phyloP scores from a whole-genome alignment of 441 rosid species.

The Croton laevigatus region DNA sequence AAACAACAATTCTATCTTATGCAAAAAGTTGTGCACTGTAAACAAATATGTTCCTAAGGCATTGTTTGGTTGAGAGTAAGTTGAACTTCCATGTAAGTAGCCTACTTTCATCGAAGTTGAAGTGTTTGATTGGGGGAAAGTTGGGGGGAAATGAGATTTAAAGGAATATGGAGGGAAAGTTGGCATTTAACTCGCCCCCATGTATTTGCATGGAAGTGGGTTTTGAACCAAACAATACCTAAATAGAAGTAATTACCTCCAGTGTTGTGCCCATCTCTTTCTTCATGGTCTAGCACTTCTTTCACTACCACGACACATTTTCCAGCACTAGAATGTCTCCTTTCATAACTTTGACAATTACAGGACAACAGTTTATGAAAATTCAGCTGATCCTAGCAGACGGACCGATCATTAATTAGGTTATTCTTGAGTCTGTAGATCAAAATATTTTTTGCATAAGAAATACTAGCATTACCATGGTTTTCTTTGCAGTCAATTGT shows the following conservation, averaged over 20 bases:
- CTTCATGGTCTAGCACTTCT: constrained; percentile 30
- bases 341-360: constrained; percentile 57
- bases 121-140: no score
- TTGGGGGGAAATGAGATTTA: no score
- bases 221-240: no score
- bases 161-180: no score
- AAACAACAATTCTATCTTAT: neutral
- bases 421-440: constrained; percentile 19
- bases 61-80: no score
- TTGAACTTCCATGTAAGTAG: no score
- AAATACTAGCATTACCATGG: constrained; percentile 44
- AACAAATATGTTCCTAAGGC: constrained; percentile 4
- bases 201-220: no score
- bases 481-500: constrained; percentile 63
- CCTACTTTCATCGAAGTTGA: no score
- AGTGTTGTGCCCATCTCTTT: constrained; percentile 26
- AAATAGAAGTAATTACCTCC: constrained; percentile 48
- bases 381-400: constrained; percentile 69
- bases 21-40: neutral
- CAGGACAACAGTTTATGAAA: constrained; percentile 82
- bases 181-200: no score
- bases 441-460: constrained; percentile 1
- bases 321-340: constrained; percentile 41
- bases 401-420: constrained; percentile 22
- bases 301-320: constrained; percentile 26